Conservation (phyloP, 805 yeast species). For the Starmerella powellii region DNA sequence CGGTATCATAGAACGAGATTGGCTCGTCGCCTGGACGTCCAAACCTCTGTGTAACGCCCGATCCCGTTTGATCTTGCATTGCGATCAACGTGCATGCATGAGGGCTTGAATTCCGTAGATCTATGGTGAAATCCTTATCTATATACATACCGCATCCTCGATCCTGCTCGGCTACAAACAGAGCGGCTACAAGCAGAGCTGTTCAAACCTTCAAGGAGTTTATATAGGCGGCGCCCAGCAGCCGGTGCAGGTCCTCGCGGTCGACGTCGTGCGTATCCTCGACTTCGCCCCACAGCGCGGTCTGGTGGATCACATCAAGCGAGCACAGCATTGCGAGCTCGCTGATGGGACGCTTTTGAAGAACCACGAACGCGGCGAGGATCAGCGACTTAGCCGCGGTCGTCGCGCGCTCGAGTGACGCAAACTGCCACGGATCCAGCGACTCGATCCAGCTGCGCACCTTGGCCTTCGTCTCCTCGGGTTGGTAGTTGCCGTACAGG, state of each 20-base stretch:
- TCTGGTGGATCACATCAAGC: conserved; percentile 73
- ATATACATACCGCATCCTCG: too few relatives aligned
- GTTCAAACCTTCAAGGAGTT: conserved; percentile 12
- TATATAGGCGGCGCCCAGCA: conserved; percentile 66
- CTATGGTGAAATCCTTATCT: too few relatives aligned
- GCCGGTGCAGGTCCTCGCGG: conserved; percentile 74
- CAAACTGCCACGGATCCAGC: conserved; percentile 63
- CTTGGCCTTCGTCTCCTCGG: conserved; percentile 43
- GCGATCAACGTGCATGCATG: too few relatives aligned
- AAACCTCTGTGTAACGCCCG: too few relatives aligned
- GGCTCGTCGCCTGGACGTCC: too few relatives aligned
- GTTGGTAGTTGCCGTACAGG: conserved; percentile 67
- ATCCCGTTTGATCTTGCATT: too few relatives aligned
- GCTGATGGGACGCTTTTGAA: conserved; percentile 37
- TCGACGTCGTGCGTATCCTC: conserved; percentile 99
- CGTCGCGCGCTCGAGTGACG: conserved; percentile 83
- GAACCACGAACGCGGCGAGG: conserved; percentile 59
- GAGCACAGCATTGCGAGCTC: conserved; percentile 67
- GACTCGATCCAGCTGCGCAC: conserved; percentile 53
- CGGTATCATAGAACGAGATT: too few relatives aligned
- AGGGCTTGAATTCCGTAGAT: too few relatives aligned
- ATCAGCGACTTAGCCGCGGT: conserved; percentile 75
- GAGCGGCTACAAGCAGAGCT: too few relatives aligned
- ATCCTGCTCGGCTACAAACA: too few relatives aligned
- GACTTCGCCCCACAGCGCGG: conserved; percentile 93